A percentile compares a stretch with the other conserved stretches of the same genome.
phyloP scores from a whole-genome alignment of 208 protist species.

The Crithidia expoeki region DNA sequence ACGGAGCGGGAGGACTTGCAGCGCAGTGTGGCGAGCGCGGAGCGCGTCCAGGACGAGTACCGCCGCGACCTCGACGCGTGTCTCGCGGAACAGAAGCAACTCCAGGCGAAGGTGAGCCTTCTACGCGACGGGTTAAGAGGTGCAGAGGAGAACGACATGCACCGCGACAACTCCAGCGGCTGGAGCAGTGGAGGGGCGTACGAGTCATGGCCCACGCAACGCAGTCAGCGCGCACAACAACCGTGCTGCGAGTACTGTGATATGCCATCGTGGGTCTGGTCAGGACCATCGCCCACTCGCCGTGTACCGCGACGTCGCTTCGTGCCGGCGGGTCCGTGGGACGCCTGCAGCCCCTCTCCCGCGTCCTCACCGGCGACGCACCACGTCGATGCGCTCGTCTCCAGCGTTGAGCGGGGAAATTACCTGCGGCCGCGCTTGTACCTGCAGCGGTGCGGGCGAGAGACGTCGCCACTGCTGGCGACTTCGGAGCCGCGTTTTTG shows the following conservation, averaged over 20 bases:
- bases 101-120: constrained; percentile 24
- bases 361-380: constrained; percentile 46
- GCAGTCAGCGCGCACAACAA: constrained; percentile 13
- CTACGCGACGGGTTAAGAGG: constrained; percentile 5
- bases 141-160: neutral
- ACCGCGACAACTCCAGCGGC: neutral
- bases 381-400: constrained; percentile 69
- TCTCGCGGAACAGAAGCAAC: constrained; percentile 31
- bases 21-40: constrained; percentile 27
- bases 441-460: constrained; percentile 47
- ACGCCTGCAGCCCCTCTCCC: constrained; percentile 14
- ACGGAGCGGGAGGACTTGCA: constrained; percentile 33
- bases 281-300: constrained; percentile 15
- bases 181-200: neutral
- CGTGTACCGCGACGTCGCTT: constrained; percentile 28
- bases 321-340: constrained; percentile 32
- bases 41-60: constrained; percentile 19
- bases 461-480: neutral
- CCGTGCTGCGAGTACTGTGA: constrained; percentile 29
- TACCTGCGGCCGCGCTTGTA: constrained; percentile 67
- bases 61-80: constrained; percentile 19
- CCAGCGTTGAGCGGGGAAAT: constrained; percentile 76
- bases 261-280: constrained; percentile 13
- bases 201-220: neutral
- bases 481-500: neutral